Conservation (phyloP, 768 basidiomycete genomes). For the Russula sp. region DNA sequence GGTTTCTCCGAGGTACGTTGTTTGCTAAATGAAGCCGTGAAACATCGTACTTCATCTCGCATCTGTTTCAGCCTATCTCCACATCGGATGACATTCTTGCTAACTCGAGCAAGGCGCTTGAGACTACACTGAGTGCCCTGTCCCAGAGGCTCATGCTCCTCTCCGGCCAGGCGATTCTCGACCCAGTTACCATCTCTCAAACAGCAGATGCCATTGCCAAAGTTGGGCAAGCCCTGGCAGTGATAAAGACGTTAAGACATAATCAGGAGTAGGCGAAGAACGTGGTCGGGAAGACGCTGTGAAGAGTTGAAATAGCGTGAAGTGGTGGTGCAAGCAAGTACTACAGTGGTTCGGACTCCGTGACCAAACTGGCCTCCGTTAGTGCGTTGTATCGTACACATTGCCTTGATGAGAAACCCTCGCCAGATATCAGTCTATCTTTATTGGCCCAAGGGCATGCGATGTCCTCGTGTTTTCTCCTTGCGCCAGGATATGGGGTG, state of each 20-base stretch:
- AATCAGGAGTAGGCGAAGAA: constrained; percentile 17
- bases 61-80: constrained; percentile 2
- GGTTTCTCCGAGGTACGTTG: constrained; percentile 12
- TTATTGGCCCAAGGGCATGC: constrained; percentile 25
- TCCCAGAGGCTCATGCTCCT: constrained; percentile 25
- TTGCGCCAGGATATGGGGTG: constrained; percentile 23
- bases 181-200: constrained; percentile 24
- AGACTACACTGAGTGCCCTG: constrained; percentile 16
- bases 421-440: constrained; percentile 20
- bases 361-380: constrained; percentile 10
- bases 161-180: constrained; percentile 20
- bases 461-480: constrained; percentile 20
- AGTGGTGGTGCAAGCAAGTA: constrained; percentile 8
- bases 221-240: constrained; percentile 25
- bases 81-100: constrained; percentile 10
- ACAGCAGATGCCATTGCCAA: constrained; percentile 30
- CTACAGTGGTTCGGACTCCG: constrained; percentile 10
- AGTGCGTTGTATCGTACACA: constrained; percentile 24
- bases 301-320: constrained; percentile 19
- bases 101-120: constrained; percentile 19
- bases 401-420: constrained; percentile 20
- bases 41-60: not conserved
- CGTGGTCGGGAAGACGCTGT: constrained; percentile 17
- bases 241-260: constrained; percentile 22
- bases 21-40: not conserved